Base-by-base conservation (phyloP, 2,329 filamentous ascomycete genomes). In the Taxawa tesnikishii region DNA sequence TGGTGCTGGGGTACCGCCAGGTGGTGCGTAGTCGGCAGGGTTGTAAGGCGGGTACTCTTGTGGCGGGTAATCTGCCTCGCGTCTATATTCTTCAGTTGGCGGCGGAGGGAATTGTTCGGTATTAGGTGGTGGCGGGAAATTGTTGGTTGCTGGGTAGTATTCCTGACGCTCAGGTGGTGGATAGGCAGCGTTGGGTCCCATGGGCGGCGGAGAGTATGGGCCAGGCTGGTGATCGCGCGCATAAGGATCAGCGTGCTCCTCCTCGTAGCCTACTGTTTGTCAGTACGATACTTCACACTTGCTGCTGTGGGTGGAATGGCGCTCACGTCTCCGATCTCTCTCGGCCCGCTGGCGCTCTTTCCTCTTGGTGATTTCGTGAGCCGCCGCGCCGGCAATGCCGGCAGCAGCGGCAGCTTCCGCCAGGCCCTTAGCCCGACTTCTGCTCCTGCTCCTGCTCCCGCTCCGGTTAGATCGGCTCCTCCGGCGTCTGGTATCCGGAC, bases 341-440 rank as follows among this genome's bases (percentile, higher is more conserved):
- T 68, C 66, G 19, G 60, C 60, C 45, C 66, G 67, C 53, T 68
- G 73, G 31, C 66, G 65, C 42, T 74, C 68, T 38, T 67, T 64
- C 32, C 62, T 56, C 54, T 71, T 69, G 15, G 65, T 60, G 43
- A 68, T 63, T 45, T 75, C 68, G 46, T 73, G 65, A 11, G 70
- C 70, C 9, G 46, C 48, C 27, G 68, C 68, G 15, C 67, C 71
- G 31, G 67, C 68, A 13, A 65, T 69, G 31, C 67, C 69, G 37
- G 72, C 72, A 31, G 70, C 70, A 16, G 70, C 61, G 15, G 68
- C 71, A 15, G 67, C 67, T 37, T 65, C 65, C 13, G 69, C 70
- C 15, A 70, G 58, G 37, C 63, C 60, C 32, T 62, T 57, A 37
- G 59, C 64, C 16, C 64, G 61, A 39, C 63, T 64, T 37, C 62